phyloP scores from a whole-genome alignment of 2,329 filamentous ascomycete species.

The Myotisia sp. region DNA sequence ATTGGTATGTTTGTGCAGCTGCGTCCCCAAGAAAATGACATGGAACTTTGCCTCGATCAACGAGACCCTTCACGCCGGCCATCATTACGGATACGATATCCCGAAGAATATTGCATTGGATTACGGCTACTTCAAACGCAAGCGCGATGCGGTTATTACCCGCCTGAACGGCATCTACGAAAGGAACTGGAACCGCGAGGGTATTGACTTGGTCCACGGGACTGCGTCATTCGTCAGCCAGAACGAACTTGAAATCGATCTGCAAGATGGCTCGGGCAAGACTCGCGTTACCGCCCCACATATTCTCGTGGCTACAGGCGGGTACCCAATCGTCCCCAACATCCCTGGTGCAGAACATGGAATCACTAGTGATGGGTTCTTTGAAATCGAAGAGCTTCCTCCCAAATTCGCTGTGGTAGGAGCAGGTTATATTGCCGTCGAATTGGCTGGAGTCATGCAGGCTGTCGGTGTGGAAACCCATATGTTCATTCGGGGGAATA shows the following conservation, averaged over 20 bases:
- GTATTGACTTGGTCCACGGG: constrained; percentile 37
- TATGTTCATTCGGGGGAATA: constrained; percentile 37
- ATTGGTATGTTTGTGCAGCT: constrained; percentile 21
- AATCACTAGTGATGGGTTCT: constrained; percentile 40
- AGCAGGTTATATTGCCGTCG: constrained; percentile 39
- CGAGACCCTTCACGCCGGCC: constrained; percentile 33
- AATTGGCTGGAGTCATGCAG: constrained; percentile 38
- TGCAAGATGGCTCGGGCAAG: constrained; percentile 28
- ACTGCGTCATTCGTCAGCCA: constrained; percentile 33
- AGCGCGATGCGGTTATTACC: constrained; percentile 33
- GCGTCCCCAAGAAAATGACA: constrained; percentile 40
- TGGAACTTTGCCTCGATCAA: constrained; percentile 39
- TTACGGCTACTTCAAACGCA: constrained; percentile 35
- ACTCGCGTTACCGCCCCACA: constrained; percentile 31
- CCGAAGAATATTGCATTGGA: constrained; percentile 30
- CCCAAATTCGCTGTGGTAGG: constrained; percentile 38
- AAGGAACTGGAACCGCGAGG: constrained; percentile 36
- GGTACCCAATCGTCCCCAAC: constrained; percentile 31
- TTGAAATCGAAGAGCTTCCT: constrained; percentile 37
- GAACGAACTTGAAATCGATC: constrained; percentile 32
- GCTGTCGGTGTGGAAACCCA: constrained; percentile 37
- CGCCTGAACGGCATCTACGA: constrained; percentile 36
- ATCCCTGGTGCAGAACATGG: constrained; percentile 36
- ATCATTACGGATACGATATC: constrained; percentile 36
- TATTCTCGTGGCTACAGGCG: constrained; percentile 36